Evolutionary conservation across 441 rosid species (phyloP).

Genomic region (Populus hybrid): DNA sequence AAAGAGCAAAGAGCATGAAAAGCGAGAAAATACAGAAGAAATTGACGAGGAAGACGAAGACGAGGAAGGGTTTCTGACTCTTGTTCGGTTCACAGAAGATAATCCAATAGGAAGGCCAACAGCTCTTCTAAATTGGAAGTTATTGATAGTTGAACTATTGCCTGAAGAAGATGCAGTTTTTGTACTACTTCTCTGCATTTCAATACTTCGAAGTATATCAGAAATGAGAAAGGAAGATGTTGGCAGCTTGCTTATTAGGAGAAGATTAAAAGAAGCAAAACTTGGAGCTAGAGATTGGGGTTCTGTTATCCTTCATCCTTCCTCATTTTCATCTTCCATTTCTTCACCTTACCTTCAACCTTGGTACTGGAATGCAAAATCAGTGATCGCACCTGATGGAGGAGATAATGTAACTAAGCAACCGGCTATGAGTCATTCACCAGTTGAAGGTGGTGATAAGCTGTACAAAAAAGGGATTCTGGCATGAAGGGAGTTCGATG

Average conservation of each 20-base stretch:
- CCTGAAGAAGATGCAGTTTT: constrained; percentile 82
- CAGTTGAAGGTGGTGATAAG: constrained; percentile 68
- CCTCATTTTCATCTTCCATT: constrained; percentile 27
- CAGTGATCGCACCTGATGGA: constrained; percentile 37
- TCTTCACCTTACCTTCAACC: constrained; percentile 51
- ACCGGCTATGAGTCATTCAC: constrained; percentile 44
- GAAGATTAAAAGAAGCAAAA: constrained; percentile 64
- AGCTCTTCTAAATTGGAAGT: constrained; percentile 80
- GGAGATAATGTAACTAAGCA: constrained; percentile 34
- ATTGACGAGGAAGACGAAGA: constrained; percentile 25
- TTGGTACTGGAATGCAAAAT: constrained; percentile 66
- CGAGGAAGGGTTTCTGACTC: constrained; percentile 50
- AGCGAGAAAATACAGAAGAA: constrained; percentile 10
- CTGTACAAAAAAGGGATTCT: constrained; percentile 66
- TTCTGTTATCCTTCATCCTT: constrained; percentile 48
- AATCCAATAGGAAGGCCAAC: constrained; percentile 66
- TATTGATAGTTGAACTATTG: constrained; percentile 47
- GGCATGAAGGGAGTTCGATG: constrained; percentile 14
- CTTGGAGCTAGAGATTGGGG: constrained; percentile 75
- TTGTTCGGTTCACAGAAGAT: constrained; percentile 58
- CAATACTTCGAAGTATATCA: constrained; percentile 62
- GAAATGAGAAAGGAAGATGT: constrained; percentile 61
- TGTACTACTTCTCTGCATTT: constrained; percentile 52
- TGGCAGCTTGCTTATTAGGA: constrained; percentile 57
- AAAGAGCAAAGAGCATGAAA: constrained; percentile 12